Conservation (phyloP, 2,329 filamentous ascomycete genomes). For the Trichoderma aggressivum region DNA sequence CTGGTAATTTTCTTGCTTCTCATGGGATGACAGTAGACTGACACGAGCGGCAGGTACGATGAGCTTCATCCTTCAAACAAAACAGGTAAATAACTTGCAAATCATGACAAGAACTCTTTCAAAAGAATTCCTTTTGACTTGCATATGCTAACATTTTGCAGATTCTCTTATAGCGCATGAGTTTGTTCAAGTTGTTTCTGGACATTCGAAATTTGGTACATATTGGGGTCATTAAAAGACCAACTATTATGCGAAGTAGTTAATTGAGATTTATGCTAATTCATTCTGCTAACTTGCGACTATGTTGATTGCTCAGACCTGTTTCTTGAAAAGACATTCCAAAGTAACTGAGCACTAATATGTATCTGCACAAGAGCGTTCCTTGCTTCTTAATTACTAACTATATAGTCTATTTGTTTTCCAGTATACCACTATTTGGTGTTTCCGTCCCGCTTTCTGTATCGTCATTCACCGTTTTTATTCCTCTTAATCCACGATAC, state of each 20-base stretch:
- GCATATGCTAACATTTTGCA: neutral
- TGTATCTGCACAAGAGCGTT: neutral
- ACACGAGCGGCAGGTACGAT: conserved; percentile 61
- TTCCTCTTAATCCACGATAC: conserved; percentile 19
- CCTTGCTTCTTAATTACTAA: neutral
- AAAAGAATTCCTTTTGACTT: neutral
- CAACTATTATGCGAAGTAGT: neutral
- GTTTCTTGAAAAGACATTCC: neutral
- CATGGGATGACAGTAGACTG: neutral
- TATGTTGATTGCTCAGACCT: neutral
- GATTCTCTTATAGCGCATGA: neutral
- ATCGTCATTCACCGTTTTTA: neutral
- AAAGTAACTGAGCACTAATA: neutral
- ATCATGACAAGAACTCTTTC: no score
- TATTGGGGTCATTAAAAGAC: neutral
- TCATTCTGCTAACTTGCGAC: neutral
- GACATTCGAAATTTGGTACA: neutral
- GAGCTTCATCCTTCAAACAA: conserved; percentile 19
- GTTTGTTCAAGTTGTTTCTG: neutral
- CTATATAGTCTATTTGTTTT: neutral
- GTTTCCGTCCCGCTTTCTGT: conserved; percentile 5
- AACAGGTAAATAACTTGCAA: neutral
- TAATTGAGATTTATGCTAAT: neutral
- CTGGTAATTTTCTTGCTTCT: neutral
- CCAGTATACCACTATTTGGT: neutral